A percentile compares a stretch with the other conserved stretches of the same genome.
These are phyloP conservation scores for Phallus indusiatus DNA, from an alignment of 768 basidiomycete species.

Conservation along the genomic window DNA sequence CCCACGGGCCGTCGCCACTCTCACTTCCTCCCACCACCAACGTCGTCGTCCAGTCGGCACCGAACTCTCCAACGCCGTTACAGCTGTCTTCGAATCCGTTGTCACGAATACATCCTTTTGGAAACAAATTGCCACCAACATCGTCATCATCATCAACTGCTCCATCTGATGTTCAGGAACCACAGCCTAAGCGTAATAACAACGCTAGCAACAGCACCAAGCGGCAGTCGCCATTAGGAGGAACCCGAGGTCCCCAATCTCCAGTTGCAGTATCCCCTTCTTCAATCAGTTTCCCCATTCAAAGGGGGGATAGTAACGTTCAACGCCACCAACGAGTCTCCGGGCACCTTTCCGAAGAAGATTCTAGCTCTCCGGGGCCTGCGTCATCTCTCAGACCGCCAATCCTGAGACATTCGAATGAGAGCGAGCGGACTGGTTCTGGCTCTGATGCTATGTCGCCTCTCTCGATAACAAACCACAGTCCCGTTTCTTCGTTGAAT, in stretches of 20 bases:
- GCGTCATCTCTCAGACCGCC: conserved; percentile 4
- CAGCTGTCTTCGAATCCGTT: not conserved
- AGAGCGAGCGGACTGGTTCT: conserved; percentile 19
- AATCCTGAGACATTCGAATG: conserved; percentile 3
- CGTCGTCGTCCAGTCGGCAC: conserved; percentile 8
- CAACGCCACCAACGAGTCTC: not conserved
- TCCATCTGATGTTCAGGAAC: not conserved
- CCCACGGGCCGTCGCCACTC: conserved; percentile 14
- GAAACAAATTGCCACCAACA: not conserved
- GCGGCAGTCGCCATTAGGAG: not conserved
- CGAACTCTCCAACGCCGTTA: not conserved
- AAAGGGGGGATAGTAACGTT: not conserved
- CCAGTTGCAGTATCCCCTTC: not conserved
- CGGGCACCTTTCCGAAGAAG: not conserved
- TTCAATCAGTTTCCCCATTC: not conserved
- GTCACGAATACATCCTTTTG: not conserved
- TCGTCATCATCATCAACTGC: not conserved
- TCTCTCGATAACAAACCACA: conserved; percentile 31
- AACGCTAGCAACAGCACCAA: not conserved
- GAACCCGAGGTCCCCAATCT: not conserved
- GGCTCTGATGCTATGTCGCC: conserved; percentile 31
- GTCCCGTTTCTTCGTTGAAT: conserved; percentile 16
- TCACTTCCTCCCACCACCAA: conserved; percentile 29
- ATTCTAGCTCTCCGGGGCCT: not conserved
- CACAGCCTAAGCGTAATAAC: not conserved